Percentiles rank a stretch among this genome's conserved stretches.
Evolutionary conservation across 2,329 filamentous ascomycete species (phyloP).

Genomic region (Cladosporium phlei): DNA sequence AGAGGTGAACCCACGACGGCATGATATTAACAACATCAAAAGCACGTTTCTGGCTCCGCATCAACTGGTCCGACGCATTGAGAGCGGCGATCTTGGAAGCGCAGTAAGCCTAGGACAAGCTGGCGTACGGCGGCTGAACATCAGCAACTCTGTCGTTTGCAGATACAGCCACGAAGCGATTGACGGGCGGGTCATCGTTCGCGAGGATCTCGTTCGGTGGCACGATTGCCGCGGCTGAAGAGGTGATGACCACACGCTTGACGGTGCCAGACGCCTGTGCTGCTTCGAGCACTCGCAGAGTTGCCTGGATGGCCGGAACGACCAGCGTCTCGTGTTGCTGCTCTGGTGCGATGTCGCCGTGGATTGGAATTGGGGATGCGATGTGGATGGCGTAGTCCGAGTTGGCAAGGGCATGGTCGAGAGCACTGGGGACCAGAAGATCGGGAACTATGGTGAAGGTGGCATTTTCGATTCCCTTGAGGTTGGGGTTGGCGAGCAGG

Average conservation of each 20-base stretch:
- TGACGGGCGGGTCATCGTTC: not conserved
- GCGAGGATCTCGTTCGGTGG: not conserved
- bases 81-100: constrained; percentile 19
- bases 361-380: constrained; percentile 21
- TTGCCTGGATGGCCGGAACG: constrained; percentile 32
- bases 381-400: constrained; percentile 37
- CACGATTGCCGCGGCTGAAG: constrained; percentile 2
- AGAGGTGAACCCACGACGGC: constrained; percentile 14
- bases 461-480: constrained; percentile 16
- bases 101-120: constrained; percentile 14
- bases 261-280: constrained; percentile 32
- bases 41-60: constrained; percentile 14
- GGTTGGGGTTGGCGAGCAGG: constrained; percentile 4
- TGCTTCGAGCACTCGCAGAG: constrained; percentile 33
- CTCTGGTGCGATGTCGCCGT: constrained; percentile 4
- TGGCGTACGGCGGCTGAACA: not conserved
- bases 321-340: constrained; percentile 14
- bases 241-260: constrained; percentile 39
- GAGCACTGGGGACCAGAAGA: constrained; percentile 34
- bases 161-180: not conserved
- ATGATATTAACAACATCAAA: constrained; percentile 23
- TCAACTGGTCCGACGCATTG: constrained; percentile 15
- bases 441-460: constrained; percentile 33
- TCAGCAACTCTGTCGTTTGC: constrained; percentile 5
- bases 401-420: constrained; percentile 37